Percentiles rank a stretch among this genome's conserved stretches.
phyloP scores from a whole-genome alignment of 352 stramenopile genomes.

The Phytophthora pini region DNA sequence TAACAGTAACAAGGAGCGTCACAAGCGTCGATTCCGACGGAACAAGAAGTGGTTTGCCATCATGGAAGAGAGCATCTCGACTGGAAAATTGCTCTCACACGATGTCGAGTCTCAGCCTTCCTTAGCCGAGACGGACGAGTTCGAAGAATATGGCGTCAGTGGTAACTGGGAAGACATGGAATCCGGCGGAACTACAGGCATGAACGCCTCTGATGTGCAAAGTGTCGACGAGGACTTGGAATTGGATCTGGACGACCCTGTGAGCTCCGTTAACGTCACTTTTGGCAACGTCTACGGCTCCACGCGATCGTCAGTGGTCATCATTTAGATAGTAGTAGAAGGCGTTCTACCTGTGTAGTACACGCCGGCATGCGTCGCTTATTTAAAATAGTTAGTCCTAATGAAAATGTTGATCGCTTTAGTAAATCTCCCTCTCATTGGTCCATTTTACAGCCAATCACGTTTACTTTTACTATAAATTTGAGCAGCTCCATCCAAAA shows the following conservation, averaged over 20 bases:
- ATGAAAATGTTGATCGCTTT: background rate
- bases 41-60: conserved; percentile 58
- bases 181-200: conserved; percentile 6
- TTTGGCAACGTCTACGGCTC: conserved; percentile 27
- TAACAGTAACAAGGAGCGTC: conserved; percentile 26
- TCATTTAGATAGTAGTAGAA: conserved; percentile 36
- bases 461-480: background rate
- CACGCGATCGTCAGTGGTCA: conserved; percentile 25
- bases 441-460: conserved; percentile 5
- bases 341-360: background rate
- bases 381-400: conserved; percentile 15
- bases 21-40: conserved; percentile 53
- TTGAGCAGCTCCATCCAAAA: background rate
- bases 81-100: conserved; percentile 40
- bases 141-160: conserved; percentile 33
- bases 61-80: conserved; percentile 47
- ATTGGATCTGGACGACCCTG: conserved; percentile 14
- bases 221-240: conserved; percentile 36
- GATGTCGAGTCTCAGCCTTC: conserved; percentile 36
- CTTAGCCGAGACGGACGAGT: conserved; percentile 37
- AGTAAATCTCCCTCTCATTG: conserved; percentile 11
- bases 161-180: conserved; percentile 41
- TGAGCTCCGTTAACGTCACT: conserved; percentile 16
- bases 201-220: conserved; percentile 23
- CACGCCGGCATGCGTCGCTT: conserved; percentile 14